phyloP scores from a whole-genome alignment of 805 yeast genomes.

The Candida parachauliodes region DNA sequence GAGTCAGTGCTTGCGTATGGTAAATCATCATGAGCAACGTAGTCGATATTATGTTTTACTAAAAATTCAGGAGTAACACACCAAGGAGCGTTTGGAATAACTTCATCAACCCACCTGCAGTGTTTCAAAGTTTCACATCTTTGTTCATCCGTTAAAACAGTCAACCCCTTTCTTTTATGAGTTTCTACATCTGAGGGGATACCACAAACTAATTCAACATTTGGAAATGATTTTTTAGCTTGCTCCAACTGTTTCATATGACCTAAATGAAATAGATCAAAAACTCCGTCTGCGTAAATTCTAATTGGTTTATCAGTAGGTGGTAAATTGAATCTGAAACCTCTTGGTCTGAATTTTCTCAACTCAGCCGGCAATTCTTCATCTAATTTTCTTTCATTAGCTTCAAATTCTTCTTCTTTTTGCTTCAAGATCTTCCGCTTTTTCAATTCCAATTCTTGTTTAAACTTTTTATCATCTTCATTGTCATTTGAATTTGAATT shows the following conservation, averaged over 20 bases:
- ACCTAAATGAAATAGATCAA: constrained; percentile 93
- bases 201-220: constrained; percentile 84
- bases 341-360: constrained; percentile 75
- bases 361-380: constrained; percentile 63
- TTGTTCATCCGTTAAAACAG: constrained; percentile 84
- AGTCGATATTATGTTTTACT: constrained; percentile 77
- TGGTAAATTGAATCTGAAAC: constrained; percentile 76
- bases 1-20: constrained; percentile 89
- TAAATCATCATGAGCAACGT: constrained; percentile 95
- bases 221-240: constrained; percentile 86
- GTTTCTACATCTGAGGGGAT: constrained; percentile 88
- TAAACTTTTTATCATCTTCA: constrained; percentile 1
- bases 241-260: constrained; percentile 98
- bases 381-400: constrained; percentile 59
- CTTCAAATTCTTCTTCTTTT: constrained; percentile 30
- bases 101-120: constrained; percentile 98
- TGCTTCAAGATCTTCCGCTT: constrained; percentile 22
- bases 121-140: constrained; percentile 88
- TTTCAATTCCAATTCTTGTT: neutral
- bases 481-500: constrained; percentile 16
- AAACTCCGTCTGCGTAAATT: constrained; percentile 97
- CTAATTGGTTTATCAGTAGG: constrained; percentile 83
- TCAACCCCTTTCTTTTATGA: constrained; percentile 87
- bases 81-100: constrained; percentile 94
- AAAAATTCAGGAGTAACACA: constrained; percentile 81